A percentile compares a stretch with the other conserved stretches of the same genome.
phyloP scores from a whole-genome alignment of 1,284 basidiomycete genomes.

The Tylopilus sp. region DNA sequence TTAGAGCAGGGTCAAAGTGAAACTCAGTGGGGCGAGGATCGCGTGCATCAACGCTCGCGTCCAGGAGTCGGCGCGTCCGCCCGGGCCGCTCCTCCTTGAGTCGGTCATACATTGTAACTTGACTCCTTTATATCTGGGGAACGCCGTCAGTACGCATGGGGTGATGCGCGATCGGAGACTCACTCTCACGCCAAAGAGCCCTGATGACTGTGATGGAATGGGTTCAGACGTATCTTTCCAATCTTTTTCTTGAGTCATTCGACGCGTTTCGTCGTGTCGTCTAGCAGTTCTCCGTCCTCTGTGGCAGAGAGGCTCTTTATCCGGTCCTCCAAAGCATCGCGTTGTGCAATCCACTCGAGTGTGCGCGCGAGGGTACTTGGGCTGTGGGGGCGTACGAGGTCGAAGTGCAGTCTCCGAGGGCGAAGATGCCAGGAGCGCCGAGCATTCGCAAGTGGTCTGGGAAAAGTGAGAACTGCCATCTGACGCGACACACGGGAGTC shows the following conservation, averaged over 20 bases:
- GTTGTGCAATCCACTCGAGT: slow-evolving; percentile 77
- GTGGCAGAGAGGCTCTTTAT: slow-evolving; percentile 41
- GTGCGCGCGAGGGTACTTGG: slow-evolving; percentile 89
- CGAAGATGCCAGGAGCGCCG: slow-evolving; percentile 77
- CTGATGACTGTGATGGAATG: slow-evolving; percentile 93
- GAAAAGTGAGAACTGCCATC: neutral
- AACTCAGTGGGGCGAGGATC: too few species aligned
- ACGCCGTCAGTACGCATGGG: neutral
- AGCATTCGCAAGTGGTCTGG: slow-evolving; percentile 62
- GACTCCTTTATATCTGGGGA: slow-evolving; percentile 61
- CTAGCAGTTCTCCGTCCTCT: slow-evolving; percentile 34
- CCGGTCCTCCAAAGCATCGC: slow-evolving; percentile 59
- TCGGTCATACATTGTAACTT: too few species aligned
- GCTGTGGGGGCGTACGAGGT: slow-evolving; percentile 93
- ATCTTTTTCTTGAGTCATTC: slow-evolving; percentile 63
- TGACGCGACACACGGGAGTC: neutral
- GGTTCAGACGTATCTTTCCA: slow-evolving; percentile 68
- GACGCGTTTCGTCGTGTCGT: slow-evolving; percentile 47
- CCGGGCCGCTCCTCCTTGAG: too few species aligned
- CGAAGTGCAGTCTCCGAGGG: slow-evolving; percentile 89
- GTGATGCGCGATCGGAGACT: slow-evolving; percentile 21
- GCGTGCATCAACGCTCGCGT: too few species aligned
- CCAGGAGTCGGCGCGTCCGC: too few species aligned
- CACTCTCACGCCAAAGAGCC: slow-evolving; percentile 83
- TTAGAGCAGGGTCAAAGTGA: too few species aligned